A percentile compares a stretch with the other conserved stretches of the same genome.
Evolutionary conservation across 2,329 filamentous ascomycete genomes (phyloP).

Genomic region (Neonectria magnoliae): DNA sequence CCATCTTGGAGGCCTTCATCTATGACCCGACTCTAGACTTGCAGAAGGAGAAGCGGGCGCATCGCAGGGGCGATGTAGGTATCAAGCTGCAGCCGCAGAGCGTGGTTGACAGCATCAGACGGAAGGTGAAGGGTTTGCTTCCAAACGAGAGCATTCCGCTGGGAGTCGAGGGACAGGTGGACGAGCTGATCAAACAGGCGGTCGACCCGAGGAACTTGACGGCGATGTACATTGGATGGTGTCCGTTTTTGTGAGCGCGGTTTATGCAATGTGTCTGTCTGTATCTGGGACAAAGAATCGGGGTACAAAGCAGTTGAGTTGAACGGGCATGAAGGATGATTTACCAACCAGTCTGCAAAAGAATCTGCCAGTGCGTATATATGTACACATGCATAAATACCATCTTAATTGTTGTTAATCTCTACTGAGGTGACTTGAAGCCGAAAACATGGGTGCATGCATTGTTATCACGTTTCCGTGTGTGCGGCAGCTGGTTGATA

Average conservation of each 20-base stretch:
- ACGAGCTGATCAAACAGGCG: constrained; percentile 90
- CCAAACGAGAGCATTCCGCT: constrained; percentile 90
- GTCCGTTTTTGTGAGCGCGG: constrained; percentile 62
- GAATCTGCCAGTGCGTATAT: not conserved
- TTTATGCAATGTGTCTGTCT: not conserved
- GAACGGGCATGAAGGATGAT: not conserved
- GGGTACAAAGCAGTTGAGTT: not conserved
- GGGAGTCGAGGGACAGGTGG: constrained; percentile 96
- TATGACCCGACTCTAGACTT: constrained; percentile 97
- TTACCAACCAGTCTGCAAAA: not conserved
- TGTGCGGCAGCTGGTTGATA: not conserved
- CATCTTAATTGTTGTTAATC: not conserved
- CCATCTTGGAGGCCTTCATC: constrained; percentile 94
- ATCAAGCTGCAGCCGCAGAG: constrained; percentile 69
- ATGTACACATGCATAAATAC: not conserved
- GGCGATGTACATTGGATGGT: constrained; percentile 98
- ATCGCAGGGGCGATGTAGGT: constrained; percentile 50
- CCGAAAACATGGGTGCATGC: not conserved
- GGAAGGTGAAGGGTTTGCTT: constrained; percentile 86
- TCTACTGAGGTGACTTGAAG: not conserved
- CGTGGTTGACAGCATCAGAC: constrained; percentile 88
- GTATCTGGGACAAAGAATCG: not conserved
- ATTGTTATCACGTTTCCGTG: not conserved
- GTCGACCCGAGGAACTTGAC: constrained; percentile 82
- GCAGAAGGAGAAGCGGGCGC: constrained; percentile 70